Conservation (phyloP, 305 asterid genomes). For the Fraxinus sp. region DNA sequence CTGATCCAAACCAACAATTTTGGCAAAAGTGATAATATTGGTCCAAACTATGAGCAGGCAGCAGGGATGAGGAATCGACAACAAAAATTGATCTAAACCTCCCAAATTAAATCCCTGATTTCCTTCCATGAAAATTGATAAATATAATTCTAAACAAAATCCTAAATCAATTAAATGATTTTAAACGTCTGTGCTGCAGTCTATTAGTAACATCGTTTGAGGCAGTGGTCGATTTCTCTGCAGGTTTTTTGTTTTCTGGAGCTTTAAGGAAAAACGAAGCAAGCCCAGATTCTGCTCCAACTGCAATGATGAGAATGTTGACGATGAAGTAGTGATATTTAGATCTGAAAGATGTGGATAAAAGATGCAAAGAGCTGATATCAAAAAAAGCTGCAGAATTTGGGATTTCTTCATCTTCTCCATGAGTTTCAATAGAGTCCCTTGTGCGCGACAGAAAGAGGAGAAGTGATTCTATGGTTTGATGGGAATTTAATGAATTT, state of each 20-base stretch:
- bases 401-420: conserved; percentile 32
- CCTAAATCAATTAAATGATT: no score
- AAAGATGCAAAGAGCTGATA: conserved; percentile 42
- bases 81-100: no score
- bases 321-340: conserved; percentile 53
- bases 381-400: conserved; percentile 32
- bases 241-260: conserved; percentile 26
- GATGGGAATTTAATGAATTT: background rate
- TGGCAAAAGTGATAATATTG: no score
- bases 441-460: background rate
- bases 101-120: no score
- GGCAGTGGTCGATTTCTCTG: background rate
- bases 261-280: conserved; percentile 41
- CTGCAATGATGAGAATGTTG: conserved; percentile 51
- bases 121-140: no score
- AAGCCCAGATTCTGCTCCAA: conserved; percentile 74
- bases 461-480: background rate
- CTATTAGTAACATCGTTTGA: conserved; percentile 6
- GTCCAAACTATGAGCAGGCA: no score
- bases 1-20: no score
- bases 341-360: conserved; percentile 45
- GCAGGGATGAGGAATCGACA: no score
- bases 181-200: no score
- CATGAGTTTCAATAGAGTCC: background rate
- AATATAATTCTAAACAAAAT: no score